A percentile compares a stretch with the other conserved stretches of the same genome.
Conservation (phyloP, 2,329 filamentous ascomycete genomes). For the Chaetomium strumarium region DNA sequence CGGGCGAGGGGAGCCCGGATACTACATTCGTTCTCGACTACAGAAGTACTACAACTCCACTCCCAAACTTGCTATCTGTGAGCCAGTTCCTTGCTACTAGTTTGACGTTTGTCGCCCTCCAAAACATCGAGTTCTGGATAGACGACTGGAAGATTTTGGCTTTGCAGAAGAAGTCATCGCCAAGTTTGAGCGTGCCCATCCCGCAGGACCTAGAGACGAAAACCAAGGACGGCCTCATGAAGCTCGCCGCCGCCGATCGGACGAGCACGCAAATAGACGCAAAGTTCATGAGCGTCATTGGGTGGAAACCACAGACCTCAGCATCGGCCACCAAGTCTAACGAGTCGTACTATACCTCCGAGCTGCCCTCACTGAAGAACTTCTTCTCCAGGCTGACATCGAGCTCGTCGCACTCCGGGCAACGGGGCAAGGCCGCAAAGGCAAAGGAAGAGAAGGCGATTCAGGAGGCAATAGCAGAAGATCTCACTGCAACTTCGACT, state of each 20-base stretch:
- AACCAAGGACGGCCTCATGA: slow-evolving; percentile 87
- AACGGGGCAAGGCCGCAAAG: slow-evolving; percentile 50
- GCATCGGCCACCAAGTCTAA: slow-evolving; percentile 36
- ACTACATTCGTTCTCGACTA: slow-evolving; percentile 96
- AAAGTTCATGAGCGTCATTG: slow-evolving; percentile 78
- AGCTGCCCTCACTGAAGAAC: slow-evolving; percentile 60
- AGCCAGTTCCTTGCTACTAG: slow-evolving; percentile 92
- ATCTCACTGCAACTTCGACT: slow-evolving; percentile 63
- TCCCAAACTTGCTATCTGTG: slow-evolving; percentile 80
- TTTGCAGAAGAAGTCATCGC: slow-evolving; percentile 79
- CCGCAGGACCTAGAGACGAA: slow-evolving; percentile 74
- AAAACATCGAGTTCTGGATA: slow-evolving; percentile 83
- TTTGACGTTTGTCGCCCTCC: slow-evolving; percentile 86
- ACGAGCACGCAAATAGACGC: slow-evolving; percentile 92
- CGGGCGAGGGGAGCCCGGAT: slow-evolving; percentile 58
- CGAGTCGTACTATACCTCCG: slow-evolving; percentile 42
- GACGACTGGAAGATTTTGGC: slow-evolving; percentile 78
- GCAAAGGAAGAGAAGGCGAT: slow-evolving; percentile 57
- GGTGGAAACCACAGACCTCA: slow-evolving; percentile 62
- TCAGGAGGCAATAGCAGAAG: slow-evolving; percentile 60
- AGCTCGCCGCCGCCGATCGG: slow-evolving; percentile 69
- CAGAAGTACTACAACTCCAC: slow-evolving; percentile 76
- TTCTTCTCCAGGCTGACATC: slow-evolving; percentile 77
- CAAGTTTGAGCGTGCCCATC: slow-evolving; percentile 64
- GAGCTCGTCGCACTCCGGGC: slow-evolving; percentile 42